Percentiles rank a stretch among this genome's conserved stretches.
Evolutionary conservation across 345 rosid genomes (phyloP).

Genomic region (Orychophragmus violaceus): DNA sequence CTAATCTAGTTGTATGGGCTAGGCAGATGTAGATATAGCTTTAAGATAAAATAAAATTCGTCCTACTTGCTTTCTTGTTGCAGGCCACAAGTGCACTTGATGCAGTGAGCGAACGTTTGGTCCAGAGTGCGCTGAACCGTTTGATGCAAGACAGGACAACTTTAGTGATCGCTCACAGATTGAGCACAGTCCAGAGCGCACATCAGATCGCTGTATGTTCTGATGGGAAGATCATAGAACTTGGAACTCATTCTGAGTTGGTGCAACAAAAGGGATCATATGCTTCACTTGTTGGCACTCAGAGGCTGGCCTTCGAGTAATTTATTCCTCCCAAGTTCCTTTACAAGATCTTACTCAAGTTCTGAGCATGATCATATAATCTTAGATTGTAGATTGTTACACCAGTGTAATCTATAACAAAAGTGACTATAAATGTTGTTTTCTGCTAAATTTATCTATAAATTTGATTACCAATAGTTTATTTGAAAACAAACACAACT

Average conservation of each 20-base stretch:
- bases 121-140: constrained; percentile 75
- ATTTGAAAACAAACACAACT: not conserved
- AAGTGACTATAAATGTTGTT: not conserved
- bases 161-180: constrained; percentile 83
- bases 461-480: not conserved
- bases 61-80: not conserved
- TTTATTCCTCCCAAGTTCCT: not conserved
- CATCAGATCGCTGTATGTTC: constrained; percentile 80
- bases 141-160: constrained; percentile 86
- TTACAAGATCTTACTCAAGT: not conserved
- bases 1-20: not conserved
- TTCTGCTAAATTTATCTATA: not conserved
- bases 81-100: constrained; percentile 96
- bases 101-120: constrained; percentile 82
- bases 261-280: constrained; percentile 65
- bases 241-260: constrained; percentile 77
- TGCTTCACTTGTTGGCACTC: constrained; percentile 79
- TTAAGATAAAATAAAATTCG: not conserved
- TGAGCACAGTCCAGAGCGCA: constrained; percentile 91
- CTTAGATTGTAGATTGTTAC: constrained; percentile 2
- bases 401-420: constrained; percentile 8
- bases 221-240: constrained; percentile 65
- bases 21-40: not conserved
- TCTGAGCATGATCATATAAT: not conserved
- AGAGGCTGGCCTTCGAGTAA: constrained; percentile 88